phyloP scores from a whole-genome alignment of 192 early-diverging fungal genomes.

The Dispira simplex region DNA sequence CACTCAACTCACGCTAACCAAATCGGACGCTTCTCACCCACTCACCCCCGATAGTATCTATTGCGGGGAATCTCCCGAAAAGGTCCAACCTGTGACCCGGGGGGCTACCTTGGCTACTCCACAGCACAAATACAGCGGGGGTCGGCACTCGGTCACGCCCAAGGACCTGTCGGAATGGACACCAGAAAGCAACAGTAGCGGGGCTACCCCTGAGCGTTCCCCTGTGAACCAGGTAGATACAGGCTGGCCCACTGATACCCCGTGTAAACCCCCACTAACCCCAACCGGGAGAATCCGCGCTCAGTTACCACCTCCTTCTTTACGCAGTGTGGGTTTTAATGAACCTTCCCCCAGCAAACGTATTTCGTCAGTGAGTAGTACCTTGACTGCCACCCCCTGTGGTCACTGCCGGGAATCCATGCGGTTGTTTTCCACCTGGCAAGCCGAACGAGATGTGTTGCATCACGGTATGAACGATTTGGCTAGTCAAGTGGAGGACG shows the following conservation, averaged over 20 bases:
- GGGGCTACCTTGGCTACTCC: too few relatives aligned
- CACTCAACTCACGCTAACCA: background rate
- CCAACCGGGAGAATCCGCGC: too few relatives aligned
- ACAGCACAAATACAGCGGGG: too few relatives aligned
- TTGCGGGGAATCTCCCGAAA: too few relatives aligned
- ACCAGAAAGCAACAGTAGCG: background rate
- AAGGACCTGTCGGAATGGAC: conserved; percentile 1
- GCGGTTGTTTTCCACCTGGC: conserved; percentile 2
- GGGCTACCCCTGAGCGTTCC: too few relatives aligned
- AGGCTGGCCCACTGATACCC: too few relatives aligned
- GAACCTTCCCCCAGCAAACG: too few relatives aligned
- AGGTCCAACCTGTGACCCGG: too few relatives aligned
- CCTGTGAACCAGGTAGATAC: too few relatives aligned
- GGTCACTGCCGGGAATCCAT: background rate
- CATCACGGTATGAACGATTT: conserved; percentile 1
- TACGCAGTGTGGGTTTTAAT: too few relatives aligned
- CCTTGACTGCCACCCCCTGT: background rate
- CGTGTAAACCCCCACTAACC: too few relatives aligned
- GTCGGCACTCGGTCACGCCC: background rate
- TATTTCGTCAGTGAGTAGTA: background rate
- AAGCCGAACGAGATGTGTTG: conserved; percentile 1
- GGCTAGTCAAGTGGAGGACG: background rate
- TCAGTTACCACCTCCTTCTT: too few relatives aligned
- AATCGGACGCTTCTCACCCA: conserved; percentile 4
- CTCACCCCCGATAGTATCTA: conserved; percentile 5